phyloP scores from a whole-genome alignment of 2,329 filamentous ascomycete genomes.

The Botrytis sinoallii region DNA sequence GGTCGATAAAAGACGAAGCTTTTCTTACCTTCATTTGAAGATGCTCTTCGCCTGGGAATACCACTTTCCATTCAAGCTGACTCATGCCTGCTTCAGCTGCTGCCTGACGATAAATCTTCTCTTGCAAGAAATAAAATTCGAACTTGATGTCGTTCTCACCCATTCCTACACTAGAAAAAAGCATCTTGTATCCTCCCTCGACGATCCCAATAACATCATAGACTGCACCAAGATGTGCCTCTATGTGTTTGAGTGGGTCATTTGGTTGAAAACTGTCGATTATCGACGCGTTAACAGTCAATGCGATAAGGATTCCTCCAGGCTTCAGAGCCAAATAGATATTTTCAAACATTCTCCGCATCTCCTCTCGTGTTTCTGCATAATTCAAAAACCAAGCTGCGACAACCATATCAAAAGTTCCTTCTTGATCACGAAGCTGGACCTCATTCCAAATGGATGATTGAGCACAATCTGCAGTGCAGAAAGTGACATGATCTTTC shows the following conservation, averaged over 20 bases:
- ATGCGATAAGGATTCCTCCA: neutral
- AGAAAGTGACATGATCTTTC: neutral
- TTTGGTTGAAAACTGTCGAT: neutral
- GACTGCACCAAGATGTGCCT: neutral
- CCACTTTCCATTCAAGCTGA: slow-evolving; percentile 8
- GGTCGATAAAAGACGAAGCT: neutral
- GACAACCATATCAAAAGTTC: slow-evolving; percentile 3
- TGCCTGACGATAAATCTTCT: slow-evolving; percentile 4
- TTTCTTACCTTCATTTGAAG: neutral
- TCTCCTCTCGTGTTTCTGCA: neutral
- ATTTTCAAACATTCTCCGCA: slow-evolving; percentile 5
- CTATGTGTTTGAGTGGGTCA: neutral
- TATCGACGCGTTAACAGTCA: slow-evolving; percentile 3
- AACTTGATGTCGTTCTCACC: neutral
- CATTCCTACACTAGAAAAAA: neutral
- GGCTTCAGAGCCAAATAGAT: neutral
- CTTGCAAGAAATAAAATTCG: slow-evolving; percentile 8
- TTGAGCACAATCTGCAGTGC: neutral
- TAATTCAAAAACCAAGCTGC: slow-evolving; percentile 3
- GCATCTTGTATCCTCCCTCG: neutral
- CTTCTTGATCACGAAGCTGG: neutral
- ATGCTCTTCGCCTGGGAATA: neutral
- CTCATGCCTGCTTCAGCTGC: neutral
- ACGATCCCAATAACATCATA: neutral
- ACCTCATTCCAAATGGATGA: neutral